Conservation (phyloP, 257 asterid species). For the Knoxia roxburghii region DNA sequence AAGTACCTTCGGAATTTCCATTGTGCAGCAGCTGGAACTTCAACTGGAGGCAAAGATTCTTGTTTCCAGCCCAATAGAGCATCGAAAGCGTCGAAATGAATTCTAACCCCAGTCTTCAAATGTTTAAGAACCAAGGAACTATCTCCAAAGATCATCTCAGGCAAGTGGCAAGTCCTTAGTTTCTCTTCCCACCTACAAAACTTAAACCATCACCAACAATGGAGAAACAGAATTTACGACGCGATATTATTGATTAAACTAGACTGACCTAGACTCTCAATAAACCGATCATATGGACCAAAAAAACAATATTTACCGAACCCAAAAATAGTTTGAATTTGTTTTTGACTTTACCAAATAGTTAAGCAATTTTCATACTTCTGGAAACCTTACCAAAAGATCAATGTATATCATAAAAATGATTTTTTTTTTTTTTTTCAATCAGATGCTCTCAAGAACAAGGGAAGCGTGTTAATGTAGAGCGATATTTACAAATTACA, state of each 20-base stretch:
- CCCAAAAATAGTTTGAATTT: neutral
- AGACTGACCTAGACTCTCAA: neutral
- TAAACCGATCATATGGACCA: neutral
- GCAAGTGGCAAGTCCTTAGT: constrained; percentile 80
- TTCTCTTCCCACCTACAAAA: constrained; percentile 88
- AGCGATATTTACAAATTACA: neutral
- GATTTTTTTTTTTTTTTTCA: neutral
- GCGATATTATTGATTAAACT: neutral
- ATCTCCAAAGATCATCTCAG: constrained; percentile 98
- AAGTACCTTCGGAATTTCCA: constrained; percentile 86
- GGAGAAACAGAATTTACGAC: neutral
- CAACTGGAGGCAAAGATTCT: constrained; percentile 91
- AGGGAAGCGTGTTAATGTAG: too few relatives aligned
- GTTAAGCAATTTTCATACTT: neutral
- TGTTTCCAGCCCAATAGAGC: constrained; percentile 92
- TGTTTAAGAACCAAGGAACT: constrained; percentile 72
- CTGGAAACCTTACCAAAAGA: neutral
- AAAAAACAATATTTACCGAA: neutral
- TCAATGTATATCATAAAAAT: too few relatives aligned
- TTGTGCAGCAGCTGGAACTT: constrained; percentile 94
- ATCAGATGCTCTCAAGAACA: neutral
- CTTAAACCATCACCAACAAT: constrained; percentile 1
- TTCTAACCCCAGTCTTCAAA: constrained; percentile 51
- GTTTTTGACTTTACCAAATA: neutral
- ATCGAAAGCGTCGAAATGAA: constrained; percentile 83